These are phyloP conservation scores for Hygrocybe coccinea DNA, from an alignment of 768 basidiomycete genomes.

Conservation along the genomic window DNA sequence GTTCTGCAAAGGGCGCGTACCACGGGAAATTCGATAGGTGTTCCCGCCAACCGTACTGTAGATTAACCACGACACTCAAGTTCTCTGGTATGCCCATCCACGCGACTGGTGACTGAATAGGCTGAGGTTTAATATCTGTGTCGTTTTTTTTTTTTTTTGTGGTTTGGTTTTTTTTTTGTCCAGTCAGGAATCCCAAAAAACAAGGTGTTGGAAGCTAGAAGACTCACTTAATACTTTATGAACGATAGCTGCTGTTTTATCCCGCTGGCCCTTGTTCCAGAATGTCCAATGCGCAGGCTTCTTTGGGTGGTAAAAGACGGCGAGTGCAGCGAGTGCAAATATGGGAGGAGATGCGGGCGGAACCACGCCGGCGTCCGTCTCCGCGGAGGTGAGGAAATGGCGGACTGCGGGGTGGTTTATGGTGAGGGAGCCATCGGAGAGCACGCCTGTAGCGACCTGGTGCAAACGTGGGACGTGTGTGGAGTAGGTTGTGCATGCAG, in stretches of 20 bases:
- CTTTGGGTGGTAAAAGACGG: constrained; percentile 49
- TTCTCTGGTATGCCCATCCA: constrained; percentile 44
- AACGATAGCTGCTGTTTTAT: constrained; percentile 47
- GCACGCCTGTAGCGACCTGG: constrained; percentile 37
- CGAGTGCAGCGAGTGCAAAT: constrained; percentile 56
- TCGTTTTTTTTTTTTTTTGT: too few species aligned
- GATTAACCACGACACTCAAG: constrained; percentile 31
- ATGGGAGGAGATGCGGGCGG: constrained; percentile 39
- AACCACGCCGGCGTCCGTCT: constrained; percentile 37
- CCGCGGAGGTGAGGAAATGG: constrained; percentile 41
- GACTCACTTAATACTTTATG: constrained; percentile 52
- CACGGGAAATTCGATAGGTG: constrained; percentile 29
- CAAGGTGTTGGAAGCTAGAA: neutral
- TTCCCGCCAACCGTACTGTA: constrained; percentile 30
- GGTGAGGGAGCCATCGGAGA: constrained; percentile 33
- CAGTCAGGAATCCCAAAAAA: too few species aligned
- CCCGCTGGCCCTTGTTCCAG: constrained; percentile 51
- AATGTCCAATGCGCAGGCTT: constrained; percentile 61
- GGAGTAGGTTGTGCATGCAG: constrained; percentile 15
- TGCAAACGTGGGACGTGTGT: constrained; percentile 21
- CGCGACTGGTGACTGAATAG: constrained; percentile 37
- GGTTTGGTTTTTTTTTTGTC: too few species aligned
- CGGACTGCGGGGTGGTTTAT: constrained; percentile 45
- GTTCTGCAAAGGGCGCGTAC: constrained; percentile 26
- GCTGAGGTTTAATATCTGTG: constrained; percentile 7